Conservation (phyloP, 2,329 filamentous ascomycete species). For the Fusarium protoensiforme region DNA sequence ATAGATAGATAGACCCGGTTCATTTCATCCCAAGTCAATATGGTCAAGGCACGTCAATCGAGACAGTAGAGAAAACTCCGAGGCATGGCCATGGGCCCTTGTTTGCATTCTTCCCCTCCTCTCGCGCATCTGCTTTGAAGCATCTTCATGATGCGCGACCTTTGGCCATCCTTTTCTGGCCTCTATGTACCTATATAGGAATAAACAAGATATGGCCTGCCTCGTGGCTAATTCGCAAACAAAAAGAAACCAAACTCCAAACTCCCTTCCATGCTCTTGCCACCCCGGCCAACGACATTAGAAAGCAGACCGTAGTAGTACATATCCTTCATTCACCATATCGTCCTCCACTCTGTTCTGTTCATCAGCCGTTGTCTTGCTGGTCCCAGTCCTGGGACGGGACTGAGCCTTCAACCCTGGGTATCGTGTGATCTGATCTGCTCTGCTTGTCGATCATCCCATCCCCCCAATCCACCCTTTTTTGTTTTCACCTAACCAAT, state of each 20-base stretch:
- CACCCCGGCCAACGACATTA: slow-evolving; percentile 43
- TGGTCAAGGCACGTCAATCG: neutral
- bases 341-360: slow-evolving; percentile 6
- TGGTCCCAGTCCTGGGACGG: slow-evolving; percentile 7
- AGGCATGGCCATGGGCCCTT: slow-evolving; percentile 28
- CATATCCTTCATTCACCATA: slow-evolving; percentile 40
- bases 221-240: slow-evolving; percentile 15
- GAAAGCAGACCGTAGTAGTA: slow-evolving; percentile 42
- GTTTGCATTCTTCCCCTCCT: slow-evolving; percentile 41
- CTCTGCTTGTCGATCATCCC: slow-evolving; percentile 29
- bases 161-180: slow-evolving; percentile 33
- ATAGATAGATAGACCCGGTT: neutral
- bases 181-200: slow-evolving; percentile 39
- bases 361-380: slow-evolving; percentile 29
- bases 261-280: slow-evolving; percentile 44
- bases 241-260: slow-evolving; percentile 32
- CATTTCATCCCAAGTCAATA: neutral
- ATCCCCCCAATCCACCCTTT: neutral
- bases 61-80: neutral
- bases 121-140: slow-evolving; percentile 30
- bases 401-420: slow-evolving; percentile 28
- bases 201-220: slow-evolving; percentile 32
- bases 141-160: slow-evolving; percentile 32
- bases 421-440: slow-evolving; percentile 33
- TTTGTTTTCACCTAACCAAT: slow-evolving; percentile 44